These are phyloP conservation scores for Agastache rugosa DNA, from an alignment of 257 asterid species.

Conservation along the genomic window DNA sequence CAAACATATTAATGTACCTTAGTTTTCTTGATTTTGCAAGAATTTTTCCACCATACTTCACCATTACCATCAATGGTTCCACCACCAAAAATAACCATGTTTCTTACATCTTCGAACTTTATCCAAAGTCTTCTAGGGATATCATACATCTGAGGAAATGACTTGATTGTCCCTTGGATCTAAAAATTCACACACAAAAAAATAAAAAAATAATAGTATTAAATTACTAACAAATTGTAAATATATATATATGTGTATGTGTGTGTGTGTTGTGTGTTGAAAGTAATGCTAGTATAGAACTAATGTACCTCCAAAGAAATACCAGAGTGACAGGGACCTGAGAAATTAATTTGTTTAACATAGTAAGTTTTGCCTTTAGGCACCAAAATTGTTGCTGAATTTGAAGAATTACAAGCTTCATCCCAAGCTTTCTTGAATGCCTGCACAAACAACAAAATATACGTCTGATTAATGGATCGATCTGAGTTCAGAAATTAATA, in stretches of 20 bases:
- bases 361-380: conserved; percentile 62
- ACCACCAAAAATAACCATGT: conserved; percentile 66
- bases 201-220: not conserved
- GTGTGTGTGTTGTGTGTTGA: not conserved
- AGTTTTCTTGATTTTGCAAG: conserved; percentile 73
- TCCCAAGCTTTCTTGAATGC: conserved; percentile 83
- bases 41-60: conserved; percentile 81
- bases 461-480: not conserved
- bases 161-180: conserved; percentile 76
- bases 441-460: conserved; percentile 42
- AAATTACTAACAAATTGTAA: not conserved
- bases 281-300: not conserved
- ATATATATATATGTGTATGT: too few relatives aligned
- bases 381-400: conserved; percentile 50
- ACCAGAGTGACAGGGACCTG: conserved; percentile 69
- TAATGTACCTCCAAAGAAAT: conserved; percentile 66
- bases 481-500: not conserved
- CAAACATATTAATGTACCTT: conserved; percentile 40
- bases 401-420: conserved; percentile 57
- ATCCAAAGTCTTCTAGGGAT: conserved; percentile 71
- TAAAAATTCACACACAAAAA: conserved; percentile 20
- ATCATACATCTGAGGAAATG: conserved; percentile 56
- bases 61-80: conserved; percentile 89
- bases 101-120: conserved; percentile 57
- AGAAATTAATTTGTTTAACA: conserved; percentile 63